Evolutionary conservation across 768 basidiomycete genomes (phyloP).

Genomic region (Boletus subcaerulescens): DNA sequence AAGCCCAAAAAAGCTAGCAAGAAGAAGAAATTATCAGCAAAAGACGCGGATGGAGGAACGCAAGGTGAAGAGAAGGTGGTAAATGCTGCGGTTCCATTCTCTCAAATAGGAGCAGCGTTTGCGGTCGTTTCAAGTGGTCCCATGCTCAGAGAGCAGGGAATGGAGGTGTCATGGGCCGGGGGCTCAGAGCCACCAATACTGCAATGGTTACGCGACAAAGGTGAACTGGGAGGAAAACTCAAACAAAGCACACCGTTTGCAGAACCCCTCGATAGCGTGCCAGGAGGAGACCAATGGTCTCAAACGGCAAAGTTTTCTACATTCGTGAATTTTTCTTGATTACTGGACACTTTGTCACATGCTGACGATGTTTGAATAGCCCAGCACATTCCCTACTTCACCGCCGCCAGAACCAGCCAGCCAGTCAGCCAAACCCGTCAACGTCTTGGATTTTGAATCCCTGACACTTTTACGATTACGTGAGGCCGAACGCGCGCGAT

Average conservation of each 20-base stretch:
- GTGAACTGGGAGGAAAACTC: slow-evolving; percentile 46
- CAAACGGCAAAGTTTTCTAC: slow-evolving; percentile 46
- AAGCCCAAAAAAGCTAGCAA: slow-evolving; percentile 47
- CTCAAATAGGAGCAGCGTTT: slow-evolving; percentile 73
- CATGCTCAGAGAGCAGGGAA: slow-evolving; percentile 50
- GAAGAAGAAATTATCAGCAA: slow-evolving; percentile 36
- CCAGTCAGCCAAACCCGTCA: slow-evolving; percentile 21
- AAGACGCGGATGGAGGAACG: slow-evolving; percentile 35
- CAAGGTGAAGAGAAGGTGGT: slow-evolving; percentile 48
- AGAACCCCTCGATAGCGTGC: slow-evolving; percentile 19
- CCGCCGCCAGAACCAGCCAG: slow-evolving; percentile 21
- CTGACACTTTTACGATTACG: slow-evolving; percentile 77
- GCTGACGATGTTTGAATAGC: slow-evolving; percentile 15
- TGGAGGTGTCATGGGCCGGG: slow-evolving; percentile 73
- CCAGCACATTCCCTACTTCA: slow-evolving; percentile 16
- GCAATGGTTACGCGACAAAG: slow-evolving; percentile 69
- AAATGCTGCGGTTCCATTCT: slow-evolving; percentile 73
- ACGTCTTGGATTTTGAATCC: slow-evolving; percentile 72
- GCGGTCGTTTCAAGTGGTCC: slow-evolving; percentile 65
- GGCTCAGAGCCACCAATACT: slow-evolving; percentile 70
- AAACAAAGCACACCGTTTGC: slow-evolving; percentile 12
- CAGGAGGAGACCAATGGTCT: neutral
- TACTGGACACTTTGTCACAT: neutral
- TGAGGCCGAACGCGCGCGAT: slow-evolving; percentile 72
- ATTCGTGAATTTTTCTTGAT: slow-evolving; percentile 6